A percentile compares a stretch with the other conserved stretches of the same genome.
Conservation (phyloP, 2,329 filamentous ascomycete genomes). For the Thermomyces lanuginosus region DNA sequence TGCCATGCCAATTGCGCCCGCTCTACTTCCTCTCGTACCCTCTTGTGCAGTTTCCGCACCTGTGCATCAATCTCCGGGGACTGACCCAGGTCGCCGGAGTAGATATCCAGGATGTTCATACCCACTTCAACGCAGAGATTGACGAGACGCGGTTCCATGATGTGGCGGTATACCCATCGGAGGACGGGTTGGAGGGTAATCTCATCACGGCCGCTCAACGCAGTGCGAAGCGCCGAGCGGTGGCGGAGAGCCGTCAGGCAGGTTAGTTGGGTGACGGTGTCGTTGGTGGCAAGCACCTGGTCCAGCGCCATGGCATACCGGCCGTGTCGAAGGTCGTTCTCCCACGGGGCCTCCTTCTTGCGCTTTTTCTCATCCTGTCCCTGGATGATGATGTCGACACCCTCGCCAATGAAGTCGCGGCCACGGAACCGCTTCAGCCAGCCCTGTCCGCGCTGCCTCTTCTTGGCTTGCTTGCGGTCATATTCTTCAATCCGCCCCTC, state of each 20-base stretch:
- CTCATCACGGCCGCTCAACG: slow-evolving; percentile 68
- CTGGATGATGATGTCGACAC: slow-evolving; percentile 75
- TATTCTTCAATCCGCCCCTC: slow-evolving; percentile 63
- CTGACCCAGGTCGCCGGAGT: slow-evolving; percentile 60
- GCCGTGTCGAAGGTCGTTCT: slow-evolving; percentile 61
- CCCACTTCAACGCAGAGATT: slow-evolving; percentile 68
- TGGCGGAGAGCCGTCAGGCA: slow-evolving; percentile 73
- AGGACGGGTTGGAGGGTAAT: slow-evolving; percentile 65
- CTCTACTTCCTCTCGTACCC: slow-evolving; percentile 64
- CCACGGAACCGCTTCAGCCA: slow-evolving; percentile 48
- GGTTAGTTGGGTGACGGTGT: slow-evolving; percentile 52
- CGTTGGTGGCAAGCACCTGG: slow-evolving; percentile 47
- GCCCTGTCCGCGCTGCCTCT: slow-evolving; percentile 46
- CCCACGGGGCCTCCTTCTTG: slow-evolving; percentile 60
- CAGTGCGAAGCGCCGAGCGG: slow-evolving; percentile 65
- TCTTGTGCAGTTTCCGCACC: slow-evolving; percentile 50
- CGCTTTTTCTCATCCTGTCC: slow-evolving; percentile 43
- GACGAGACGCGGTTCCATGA: slow-evolving; percentile 69
- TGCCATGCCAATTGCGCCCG: slow-evolving; percentile 67
- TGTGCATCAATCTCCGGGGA: slow-evolving; percentile 56
- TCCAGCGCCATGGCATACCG: slow-evolving; percentile 67
- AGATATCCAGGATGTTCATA: slow-evolving; percentile 70
- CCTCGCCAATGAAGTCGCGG: slow-evolving; percentile 69
- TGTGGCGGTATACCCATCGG: slow-evolving; percentile 64
- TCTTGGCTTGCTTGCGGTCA: slow-evolving; percentile 54